Base-by-base conservation (phyloP, 2,329 filamentous ascomycete genomes). In the Chaetomiaceae sp. region DNA sequence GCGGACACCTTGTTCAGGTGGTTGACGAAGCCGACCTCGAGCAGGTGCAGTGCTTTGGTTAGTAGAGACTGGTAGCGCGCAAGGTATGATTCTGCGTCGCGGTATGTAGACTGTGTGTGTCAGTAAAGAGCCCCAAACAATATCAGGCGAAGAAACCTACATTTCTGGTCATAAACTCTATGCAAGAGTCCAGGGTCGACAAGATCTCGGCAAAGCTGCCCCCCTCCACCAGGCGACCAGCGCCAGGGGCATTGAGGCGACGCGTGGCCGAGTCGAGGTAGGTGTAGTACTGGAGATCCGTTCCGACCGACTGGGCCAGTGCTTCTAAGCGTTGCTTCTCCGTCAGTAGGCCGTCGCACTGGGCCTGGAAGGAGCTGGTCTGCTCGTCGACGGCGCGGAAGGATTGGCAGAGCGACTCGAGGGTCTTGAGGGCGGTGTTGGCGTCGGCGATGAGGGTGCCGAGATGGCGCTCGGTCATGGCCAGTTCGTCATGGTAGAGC, bases 231-330 rank as follows among this genome's bases (percentile, higher is more conserved):
- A 96, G 78, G 53, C 87, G 90, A 45, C 89, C 85, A 19, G 92
- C 91, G 1, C 91, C 91, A 0, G 94, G 91, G 0, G 91, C 91
- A 74, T 97, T 97, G 54, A 99, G 81, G 14, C 91, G 82, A 51
- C 91, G 82, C 0, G 91, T 96, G 56, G 92, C 91, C 43, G 87
- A 91, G 59, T 99, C 94, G 6, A 99, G 79, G 66, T 96, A 96
- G 19, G 88, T 83, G 69, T 99, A 99, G 71, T 95, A 96, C 66
- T 91, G 85, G n/a, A 96, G 75, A 63, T 96, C 95, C 22, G 89
- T 88, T 23, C 89, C 87, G 53, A 99, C 87, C 54, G 91, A 86
- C 61, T 95, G 83, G 3, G 91, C 90, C 38, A 99, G 79, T 60
- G 79, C 81, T 57, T 89, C 84, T 37, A 96, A 78, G 22, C 88